Conservation (phyloP, 2,329 filamentous ascomycete species). For the Colletotrichum noveboracense region DNA sequence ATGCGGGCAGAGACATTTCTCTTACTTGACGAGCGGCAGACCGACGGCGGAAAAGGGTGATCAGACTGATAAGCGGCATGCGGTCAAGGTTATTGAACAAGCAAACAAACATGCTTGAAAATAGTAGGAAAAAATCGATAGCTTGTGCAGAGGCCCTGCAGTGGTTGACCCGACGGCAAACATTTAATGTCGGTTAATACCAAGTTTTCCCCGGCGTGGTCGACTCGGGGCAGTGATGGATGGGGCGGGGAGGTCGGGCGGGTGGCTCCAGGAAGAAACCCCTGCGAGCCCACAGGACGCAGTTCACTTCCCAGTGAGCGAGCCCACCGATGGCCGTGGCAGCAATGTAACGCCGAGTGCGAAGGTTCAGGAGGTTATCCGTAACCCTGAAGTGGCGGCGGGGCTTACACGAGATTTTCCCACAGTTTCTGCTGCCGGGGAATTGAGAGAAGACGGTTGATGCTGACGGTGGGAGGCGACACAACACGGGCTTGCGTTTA, state of each 20-base stretch:
- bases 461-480: neutral
- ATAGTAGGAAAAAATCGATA: neutral
- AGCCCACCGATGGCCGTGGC: conserved; percentile 9
- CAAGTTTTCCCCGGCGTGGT: conserved; percentile 1
- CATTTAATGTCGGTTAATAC: neutral
- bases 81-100: neutral
- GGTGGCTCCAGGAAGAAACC: neutral
- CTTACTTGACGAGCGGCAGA: neutral
- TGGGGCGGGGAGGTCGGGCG: neutral
- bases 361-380: neutral
- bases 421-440: neutral
- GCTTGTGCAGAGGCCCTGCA: neutral
- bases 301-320: neutral
- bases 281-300: neutral
- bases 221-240: neutral
- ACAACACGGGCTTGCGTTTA: neutral
- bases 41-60: neutral
- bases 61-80: neutral
- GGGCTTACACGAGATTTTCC: neutral
- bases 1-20: neutral
- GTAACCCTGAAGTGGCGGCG: neutral
- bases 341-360: conserved; percentile 6
- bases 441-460: neutral
- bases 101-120: neutral
- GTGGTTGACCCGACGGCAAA: neutral